These are phyloP conservation scores for Hysterium pulicare DNA, from an alignment of 2,329 filamentous ascomycete species.

Conservation along the genomic window DNA sequence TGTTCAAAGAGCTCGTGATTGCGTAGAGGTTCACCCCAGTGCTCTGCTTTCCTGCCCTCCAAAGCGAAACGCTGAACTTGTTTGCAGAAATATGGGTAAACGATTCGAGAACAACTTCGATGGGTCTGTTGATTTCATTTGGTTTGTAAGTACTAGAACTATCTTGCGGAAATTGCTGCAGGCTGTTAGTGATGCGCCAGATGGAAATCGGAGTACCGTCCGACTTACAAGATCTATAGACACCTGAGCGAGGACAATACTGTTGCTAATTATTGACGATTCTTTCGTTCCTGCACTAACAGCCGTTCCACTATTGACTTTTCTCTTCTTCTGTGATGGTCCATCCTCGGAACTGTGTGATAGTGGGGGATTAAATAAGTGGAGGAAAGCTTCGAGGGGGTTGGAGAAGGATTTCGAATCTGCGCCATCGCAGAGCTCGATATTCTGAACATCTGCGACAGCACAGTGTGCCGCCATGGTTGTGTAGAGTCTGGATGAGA, in stretches of 20 bases:
- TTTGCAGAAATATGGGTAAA: conserved; percentile 12
- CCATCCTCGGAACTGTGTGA: conserved; percentile 7
- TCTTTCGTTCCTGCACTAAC: conserved; percentile 4
- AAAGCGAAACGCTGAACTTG: conserved; percentile 18
- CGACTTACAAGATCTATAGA: conserved; percentile 24
- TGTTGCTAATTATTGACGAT: conserved; percentile 14
- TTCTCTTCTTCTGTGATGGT: conserved; percentile 27
- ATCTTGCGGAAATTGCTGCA: conserved; percentile 5
- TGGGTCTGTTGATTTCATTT: conserved; percentile 4
- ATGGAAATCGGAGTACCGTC: neutral
- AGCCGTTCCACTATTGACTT: conserved; percentile 12
- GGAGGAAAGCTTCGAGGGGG: conserved; percentile 11
- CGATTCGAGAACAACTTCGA: conserved; percentile 20
- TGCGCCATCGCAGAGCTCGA: neutral
- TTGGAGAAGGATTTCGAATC: conserved; percentile 10
- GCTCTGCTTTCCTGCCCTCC: conserved; percentile 11
- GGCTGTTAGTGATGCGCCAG: conserved; percentile 1
- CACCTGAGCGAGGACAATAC: conserved; percentile 27
- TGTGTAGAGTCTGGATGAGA: no score
- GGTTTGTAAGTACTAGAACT: neutral
- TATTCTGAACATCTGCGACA: conserved; percentile 14
- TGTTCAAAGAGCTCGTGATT: conserved; percentile 12
- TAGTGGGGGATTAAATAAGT: no score
- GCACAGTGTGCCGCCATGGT: conserved; percentile 20
- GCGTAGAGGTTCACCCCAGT: conserved; percentile 17